These are phyloP conservation scores for Brachypodium distachyon DNA, from an alignment of 202 grass and related monocot species.

Conservation along the genomic window DNA sequence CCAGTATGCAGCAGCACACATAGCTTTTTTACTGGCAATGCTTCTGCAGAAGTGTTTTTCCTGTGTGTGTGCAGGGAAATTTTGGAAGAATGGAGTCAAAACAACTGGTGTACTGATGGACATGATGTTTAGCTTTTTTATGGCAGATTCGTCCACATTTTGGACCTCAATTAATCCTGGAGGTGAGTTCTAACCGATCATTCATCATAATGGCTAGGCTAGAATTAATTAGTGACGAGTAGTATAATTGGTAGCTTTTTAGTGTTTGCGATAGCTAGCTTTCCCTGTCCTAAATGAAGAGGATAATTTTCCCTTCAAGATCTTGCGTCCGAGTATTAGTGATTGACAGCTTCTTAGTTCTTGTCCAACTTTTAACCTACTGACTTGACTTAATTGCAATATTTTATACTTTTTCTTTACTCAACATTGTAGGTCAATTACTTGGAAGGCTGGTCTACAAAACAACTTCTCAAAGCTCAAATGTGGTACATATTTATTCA, in stretches of 20 bases:
- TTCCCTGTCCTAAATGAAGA: no score
- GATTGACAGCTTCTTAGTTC: not conserved
- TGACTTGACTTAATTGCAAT: not conserved
- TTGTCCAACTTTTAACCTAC: not conserved
- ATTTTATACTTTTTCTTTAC: not conserved
- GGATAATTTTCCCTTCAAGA: not conserved
- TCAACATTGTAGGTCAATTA: slow-evolving; percentile 51
- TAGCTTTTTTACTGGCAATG: no score
- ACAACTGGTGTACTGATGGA: not conserved
- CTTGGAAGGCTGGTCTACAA: slow-evolving; percentile 55
- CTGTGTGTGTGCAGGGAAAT: no score
- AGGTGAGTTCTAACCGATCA: no score
- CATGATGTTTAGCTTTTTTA: not conserved
- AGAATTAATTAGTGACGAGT: no score
- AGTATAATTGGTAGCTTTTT: no score
- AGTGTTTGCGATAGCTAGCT: no score
- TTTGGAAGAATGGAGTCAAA: not conserved
- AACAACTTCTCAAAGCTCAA: slow-evolving; percentile 11
- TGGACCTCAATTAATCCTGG: slow-evolving; percentile 30
- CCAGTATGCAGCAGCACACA: no score
- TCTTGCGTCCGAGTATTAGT: not conserved
- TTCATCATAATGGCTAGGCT: no score
- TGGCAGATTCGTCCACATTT: slow-evolving; percentile 57
- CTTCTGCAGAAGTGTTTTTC: no score
- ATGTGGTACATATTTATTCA: slow-evolving; percentile 31